A percentile compares a stretch with the other conserved stretches of the same genome.
These are phyloP conservation scores for Cladochytrium replicatum DNA, from an alignment of 192 early-diverging fungal genomes.

Conservation along the genomic window DNA sequence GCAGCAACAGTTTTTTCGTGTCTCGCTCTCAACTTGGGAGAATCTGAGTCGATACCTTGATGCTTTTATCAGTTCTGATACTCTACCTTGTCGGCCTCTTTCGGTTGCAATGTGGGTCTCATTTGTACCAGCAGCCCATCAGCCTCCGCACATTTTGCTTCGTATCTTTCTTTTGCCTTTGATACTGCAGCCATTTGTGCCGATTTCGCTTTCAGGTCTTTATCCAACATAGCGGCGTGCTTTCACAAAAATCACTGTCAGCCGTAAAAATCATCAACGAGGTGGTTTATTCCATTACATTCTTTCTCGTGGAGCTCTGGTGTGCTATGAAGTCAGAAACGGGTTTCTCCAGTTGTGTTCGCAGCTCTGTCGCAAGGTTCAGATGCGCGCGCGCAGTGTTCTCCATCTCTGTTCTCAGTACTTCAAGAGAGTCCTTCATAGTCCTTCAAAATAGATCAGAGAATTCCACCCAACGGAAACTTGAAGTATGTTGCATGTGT, in stretches of 20 bases:
- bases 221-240: slow-evolving; percentile 35
- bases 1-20: slow-evolving; percentile 26
- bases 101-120: slow-evolving; percentile 13
- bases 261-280: too few relatives aligned
- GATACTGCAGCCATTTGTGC: slow-evolving; percentile 21
- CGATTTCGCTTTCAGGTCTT: slow-evolving; percentile 33
- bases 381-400: slow-evolving; percentile 28
- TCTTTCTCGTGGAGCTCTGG: slow-evolving; percentile 34
- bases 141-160: slow-evolving; percentile 31
- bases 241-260: too few relatives aligned
- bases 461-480: too few relatives aligned
- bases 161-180: slow-evolving; percentile 38
- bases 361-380: slow-evolving; percentile 39
- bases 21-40: slow-evolving; percentile 20
- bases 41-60: not conserved
- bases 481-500: not conserved
- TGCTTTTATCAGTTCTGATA: too few relatives aligned
- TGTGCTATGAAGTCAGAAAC: slow-evolving; percentile 26
- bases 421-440: slow-evolving; percentile 37
- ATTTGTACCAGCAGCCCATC: slow-evolving; percentile 7
- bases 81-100: slow-evolving; percentile 37
- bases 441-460: too few relatives aligned
- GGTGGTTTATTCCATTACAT: slow-evolving; percentile 13
- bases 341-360: slow-evolving; percentile 35
- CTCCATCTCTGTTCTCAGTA: slow-evolving; percentile 37